Evolutionary conservation across 2,329 filamentous ascomycete genomes (phyloP).

Genomic region (Torrubiella hemipterigena): DNA sequence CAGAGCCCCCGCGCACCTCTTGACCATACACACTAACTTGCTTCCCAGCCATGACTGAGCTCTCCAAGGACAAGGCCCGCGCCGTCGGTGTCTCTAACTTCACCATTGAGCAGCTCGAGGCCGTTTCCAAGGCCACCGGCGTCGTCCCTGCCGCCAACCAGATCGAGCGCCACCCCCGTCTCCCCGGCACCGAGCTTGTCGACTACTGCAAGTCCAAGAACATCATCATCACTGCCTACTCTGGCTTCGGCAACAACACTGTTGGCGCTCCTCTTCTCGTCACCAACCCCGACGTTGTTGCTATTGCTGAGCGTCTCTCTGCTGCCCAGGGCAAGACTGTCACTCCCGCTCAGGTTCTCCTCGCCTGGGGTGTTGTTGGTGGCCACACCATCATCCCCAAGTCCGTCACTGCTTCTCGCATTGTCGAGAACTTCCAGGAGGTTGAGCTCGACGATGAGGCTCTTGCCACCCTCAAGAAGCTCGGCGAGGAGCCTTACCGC

Average conservation of each 20-base stretch:
- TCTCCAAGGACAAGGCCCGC: slow-evolving; percentile 48
- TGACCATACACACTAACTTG: background rate
- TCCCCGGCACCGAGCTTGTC: slow-evolving; percentile 43
- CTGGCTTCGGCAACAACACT: slow-evolving; percentile 37
- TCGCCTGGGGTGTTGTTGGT: slow-evolving; percentile 46
- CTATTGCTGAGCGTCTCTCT: slow-evolving; percentile 37
- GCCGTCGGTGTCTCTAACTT: slow-evolving; percentile 68
- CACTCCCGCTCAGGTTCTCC: slow-evolving; percentile 32
- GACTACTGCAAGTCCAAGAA: slow-evolving; percentile 49
- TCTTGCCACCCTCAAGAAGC: slow-evolving; percentile 46
- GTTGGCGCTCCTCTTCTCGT: slow-evolving; percentile 37
- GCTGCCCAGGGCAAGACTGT: slow-evolving; percentile 21
- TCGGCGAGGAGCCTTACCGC: slow-evolving; percentile 39
- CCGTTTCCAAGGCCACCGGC: slow-evolving; percentile 43
- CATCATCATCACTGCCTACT: slow-evolving; percentile 58
- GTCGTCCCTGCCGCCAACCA: slow-evolving; percentile 54
- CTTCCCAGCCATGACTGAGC: slow-evolving; percentile 34
- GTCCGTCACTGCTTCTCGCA: slow-evolving; percentile 55
- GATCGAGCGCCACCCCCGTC: slow-evolving; percentile 55
- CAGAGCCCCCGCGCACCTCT: background rate
- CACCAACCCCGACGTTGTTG: slow-evolving; percentile 42
- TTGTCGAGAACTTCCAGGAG: slow-evolving; percentile 58
- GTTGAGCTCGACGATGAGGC: slow-evolving; percentile 47
- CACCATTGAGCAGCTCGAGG: slow-evolving; percentile 45
- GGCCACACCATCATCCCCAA: slow-evolving; percentile 66